A percentile compares a stretch with the other conserved stretches of the same genome.
Conservation (phyloP, 2,329 filamentous ascomycete genomes). For the Verticillium zaregamsianum region DNA sequence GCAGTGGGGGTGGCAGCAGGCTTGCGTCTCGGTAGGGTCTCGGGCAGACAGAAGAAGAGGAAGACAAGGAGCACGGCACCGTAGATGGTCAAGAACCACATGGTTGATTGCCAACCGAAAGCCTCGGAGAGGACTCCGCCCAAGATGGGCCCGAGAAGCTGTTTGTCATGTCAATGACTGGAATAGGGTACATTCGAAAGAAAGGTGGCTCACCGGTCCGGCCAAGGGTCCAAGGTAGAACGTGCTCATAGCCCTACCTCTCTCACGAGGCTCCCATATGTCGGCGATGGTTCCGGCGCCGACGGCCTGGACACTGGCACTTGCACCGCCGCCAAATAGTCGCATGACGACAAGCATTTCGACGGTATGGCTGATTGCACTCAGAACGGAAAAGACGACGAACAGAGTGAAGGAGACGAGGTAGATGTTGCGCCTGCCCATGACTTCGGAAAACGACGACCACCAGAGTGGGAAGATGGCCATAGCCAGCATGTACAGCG, state of each 20-base stretch:
- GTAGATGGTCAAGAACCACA: conserved; percentile 74
- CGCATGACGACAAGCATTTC: conserved; percentile 75
- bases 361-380: conserved; percentile 65
- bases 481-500: conserved; percentile 80
- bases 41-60: conserved; percentile 59
- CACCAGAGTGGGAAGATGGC: conserved; percentile 84
- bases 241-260: conserved; percentile 75
- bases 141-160: conserved; percentile 54
- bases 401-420: conserved; percentile 70
- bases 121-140: conserved; percentile 67
- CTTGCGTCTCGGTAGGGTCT: conserved; percentile 50
- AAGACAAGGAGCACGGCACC: conserved; percentile 54
- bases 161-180: neutral
- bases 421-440: conserved; percentile 75
- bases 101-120: conserved; percentile 70
- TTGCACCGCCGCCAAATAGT: conserved; percentile 68
- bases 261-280: conserved; percentile 68
- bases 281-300: conserved; percentile 81
- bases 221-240: conserved; percentile 78
- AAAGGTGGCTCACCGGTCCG: conserved; percentile 45
- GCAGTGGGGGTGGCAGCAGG: conserved; percentile 10
- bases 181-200: conserved; percentile 45
- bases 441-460: conserved; percentile 72
- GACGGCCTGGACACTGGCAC: conserved; percentile 77
- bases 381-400: conserved; percentile 64